A percentile compares a stretch with the other conserved stretches of the same genome.
phyloP scores from a whole-genome alignment of 2,329 filamentous ascomycete genomes.

The Capronia coronata region DNA sequence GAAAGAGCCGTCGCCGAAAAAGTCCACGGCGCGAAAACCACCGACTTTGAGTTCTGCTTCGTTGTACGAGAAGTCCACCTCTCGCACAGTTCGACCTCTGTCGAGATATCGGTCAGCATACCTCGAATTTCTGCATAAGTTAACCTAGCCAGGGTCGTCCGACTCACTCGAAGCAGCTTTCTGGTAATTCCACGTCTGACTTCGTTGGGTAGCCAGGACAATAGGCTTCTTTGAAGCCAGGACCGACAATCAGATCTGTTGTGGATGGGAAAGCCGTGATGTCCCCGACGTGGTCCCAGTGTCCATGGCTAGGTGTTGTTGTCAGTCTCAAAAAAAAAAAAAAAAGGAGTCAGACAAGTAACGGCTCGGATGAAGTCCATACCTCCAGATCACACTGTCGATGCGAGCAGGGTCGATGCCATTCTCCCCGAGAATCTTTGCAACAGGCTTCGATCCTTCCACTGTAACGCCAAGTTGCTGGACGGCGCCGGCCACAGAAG shows the following conservation, averaged over 20 bases:
- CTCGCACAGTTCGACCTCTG: not conserved
- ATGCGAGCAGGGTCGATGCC: conserved; percentile 16
- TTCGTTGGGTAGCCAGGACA: conserved; percentile 45
- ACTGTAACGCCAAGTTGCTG: not conserved
- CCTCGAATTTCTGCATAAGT: too few relatives aligned
- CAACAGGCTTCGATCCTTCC: conserved; percentile 22
- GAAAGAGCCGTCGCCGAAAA: conserved; percentile 39
- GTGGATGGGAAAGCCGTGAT: conserved; percentile 15
- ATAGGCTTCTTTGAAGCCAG: conserved; percentile 45
- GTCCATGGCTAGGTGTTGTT: not conserved
- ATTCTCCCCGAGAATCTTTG: conserved; percentile 23
- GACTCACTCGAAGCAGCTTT: too few relatives aligned
- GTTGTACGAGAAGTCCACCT: not conserved
- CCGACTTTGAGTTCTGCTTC: conserved; percentile 28
- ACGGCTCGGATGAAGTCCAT: too few relatives aligned
- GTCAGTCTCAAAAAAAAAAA: too few relatives aligned
- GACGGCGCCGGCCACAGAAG: not conserved
- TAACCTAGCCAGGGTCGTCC: too few relatives aligned
- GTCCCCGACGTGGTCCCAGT: not conserved
- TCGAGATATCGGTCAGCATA: too few relatives aligned
- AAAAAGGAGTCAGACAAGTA: too few relatives aligned
- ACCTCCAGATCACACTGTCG: conserved; percentile 10
- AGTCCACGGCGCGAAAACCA: conserved; percentile 38
- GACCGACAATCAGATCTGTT: conserved; percentile 49
- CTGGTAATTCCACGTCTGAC: conserved; percentile 29